Evolutionary conservation across 352 stramenopile genomes (phyloP).

Genomic region (Thraustochytrium sp.): DNA sequence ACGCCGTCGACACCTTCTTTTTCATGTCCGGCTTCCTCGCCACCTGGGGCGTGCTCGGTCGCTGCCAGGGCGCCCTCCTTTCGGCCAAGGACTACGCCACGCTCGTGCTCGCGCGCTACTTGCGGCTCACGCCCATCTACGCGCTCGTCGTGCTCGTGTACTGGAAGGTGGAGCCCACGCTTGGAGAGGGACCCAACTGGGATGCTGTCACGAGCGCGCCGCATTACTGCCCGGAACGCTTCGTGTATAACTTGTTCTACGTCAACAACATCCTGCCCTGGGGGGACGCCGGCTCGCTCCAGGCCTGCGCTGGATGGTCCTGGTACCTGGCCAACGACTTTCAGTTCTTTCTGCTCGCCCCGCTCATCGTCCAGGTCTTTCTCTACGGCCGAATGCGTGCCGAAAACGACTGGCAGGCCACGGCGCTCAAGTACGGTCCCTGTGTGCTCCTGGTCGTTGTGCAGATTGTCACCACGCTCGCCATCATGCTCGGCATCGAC

Average conservation of each 20-base stretch:
- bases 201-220: conserved; percentile 20
- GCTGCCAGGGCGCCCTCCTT: not conserved
- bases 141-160: conserved; percentile 46
- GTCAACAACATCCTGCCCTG: conserved; percentile 54
- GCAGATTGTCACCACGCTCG: conserved; percentile 6
- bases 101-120: conserved; percentile 49
- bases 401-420: not conserved
- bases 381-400: not conserved
- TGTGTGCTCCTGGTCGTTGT: conserved; percentile 16
- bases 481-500: conserved; percentile 7
- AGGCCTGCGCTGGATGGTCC: conserved; percentile 40
- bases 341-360: conserved; percentile 51
- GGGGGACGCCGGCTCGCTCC: not conserved
- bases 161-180: conserved; percentile 50
- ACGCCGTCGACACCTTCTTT: conserved; percentile 55
- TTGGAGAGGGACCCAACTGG: conserved; percentile 48
- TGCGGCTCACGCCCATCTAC: conserved; percentile 52
- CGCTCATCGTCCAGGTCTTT: conserved; percentile 45
- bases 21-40: conserved; percentile 53
- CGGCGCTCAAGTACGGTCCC: conserved; percentile 17
- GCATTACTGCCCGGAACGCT: conserved; percentile 41
- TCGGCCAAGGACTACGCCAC: conserved; percentile 33
- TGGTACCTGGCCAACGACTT: conserved; percentile 56
- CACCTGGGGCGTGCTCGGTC: conserved; percentile 41
- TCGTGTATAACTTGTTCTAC: conserved; percentile 52